Conservation (phyloP, 2,329 filamentous ascomycete genomes). For the Stachybotrys chlorohalonatus region DNA sequence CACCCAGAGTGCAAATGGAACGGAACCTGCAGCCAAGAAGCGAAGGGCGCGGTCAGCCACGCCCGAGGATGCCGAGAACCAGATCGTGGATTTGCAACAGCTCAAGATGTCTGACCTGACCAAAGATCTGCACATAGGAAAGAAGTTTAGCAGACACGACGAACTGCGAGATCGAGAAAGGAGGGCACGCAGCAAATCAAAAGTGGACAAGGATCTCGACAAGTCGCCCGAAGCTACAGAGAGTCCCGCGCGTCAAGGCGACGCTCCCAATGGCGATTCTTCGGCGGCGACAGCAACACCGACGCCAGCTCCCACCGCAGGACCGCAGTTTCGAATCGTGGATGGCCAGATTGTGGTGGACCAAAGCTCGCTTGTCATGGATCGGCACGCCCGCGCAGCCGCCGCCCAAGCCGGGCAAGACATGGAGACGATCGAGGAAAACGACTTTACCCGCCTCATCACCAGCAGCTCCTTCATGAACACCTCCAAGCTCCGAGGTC, state of each 20-base stretch:
- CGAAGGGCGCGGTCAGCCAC: slow-evolving; percentile 39
- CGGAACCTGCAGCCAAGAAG: slow-evolving; percentile 13
- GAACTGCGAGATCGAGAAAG: slow-evolving; percentile 62
- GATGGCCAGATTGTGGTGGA: slow-evolving; percentile 67
- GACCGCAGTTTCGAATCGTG: slow-evolving; percentile 53
- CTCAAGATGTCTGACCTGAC: slow-evolving; percentile 68
- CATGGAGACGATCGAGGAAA: slow-evolving; percentile 61
- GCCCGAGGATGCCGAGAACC: slow-evolving; percentile 54
- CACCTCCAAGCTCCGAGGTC: slow-evolving; percentile 51
- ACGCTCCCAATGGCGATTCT: slow-evolving; percentile 1
- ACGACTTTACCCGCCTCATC: slow-evolving; percentile 65
- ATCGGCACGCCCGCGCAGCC: slow-evolving; percentile 56
- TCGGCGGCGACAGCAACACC: slow-evolving; percentile 5
- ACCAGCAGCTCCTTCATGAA: slow-evolving; percentile 60
- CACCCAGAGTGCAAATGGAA: slow-evolving; percentile 12
- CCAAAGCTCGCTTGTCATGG: slow-evolving; percentile 56
- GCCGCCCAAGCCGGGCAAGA: slow-evolving; percentile 38
- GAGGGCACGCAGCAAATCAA: slow-evolving; percentile 23
- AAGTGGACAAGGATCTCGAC: slow-evolving; percentile 15
- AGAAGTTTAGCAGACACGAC: slow-evolving; percentile 65
- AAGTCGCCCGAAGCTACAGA: slow-evolving; percentile 10
- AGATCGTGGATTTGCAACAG: slow-evolving; percentile 54
- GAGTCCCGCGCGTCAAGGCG: slow-evolving; percentile 11
- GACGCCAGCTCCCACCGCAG: slow-evolving; percentile 22
- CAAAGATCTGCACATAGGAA: slow-evolving; percentile 60